Conservation (phyloP, 2,329 filamentous ascomycete species). For the Botryotinia calthae region DNA sequence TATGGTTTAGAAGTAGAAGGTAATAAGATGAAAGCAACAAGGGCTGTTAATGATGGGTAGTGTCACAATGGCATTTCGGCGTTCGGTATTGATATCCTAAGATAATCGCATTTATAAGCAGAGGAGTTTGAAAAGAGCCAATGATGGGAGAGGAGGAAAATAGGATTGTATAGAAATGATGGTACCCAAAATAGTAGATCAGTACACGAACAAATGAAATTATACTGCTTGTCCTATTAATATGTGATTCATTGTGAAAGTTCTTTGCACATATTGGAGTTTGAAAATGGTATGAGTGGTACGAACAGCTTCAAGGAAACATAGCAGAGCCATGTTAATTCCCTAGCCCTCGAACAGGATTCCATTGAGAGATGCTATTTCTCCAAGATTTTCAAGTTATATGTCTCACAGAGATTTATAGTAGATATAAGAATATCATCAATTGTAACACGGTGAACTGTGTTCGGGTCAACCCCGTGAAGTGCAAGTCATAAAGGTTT, state of each 20-base stretch:
- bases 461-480: no score
- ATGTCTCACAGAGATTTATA: background rate
- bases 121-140: background rate
- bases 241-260: background rate
- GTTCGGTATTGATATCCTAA: conserved; percentile 2
- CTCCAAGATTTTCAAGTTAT: background rate
- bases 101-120: background rate
- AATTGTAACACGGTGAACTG: background rate
- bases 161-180: background rate
- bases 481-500: no score
- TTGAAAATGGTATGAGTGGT: background rate
- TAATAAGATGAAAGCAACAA: background rate
- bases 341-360: background rate
- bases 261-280: background rate
- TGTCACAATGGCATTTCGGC: background rate
- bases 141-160: background rate
- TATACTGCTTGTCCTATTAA: background rate
- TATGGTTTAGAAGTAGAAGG: background rate
- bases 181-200: background rate
- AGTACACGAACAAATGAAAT: background rate
- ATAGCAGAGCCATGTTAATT: background rate
- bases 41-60: background rate
- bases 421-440: background rate
- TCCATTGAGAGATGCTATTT: background rate
- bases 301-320: background rate